Evolutionary conservation across 139 green algal genomes (phyloP).

Genomic region (Tetraselmis striata): DNA sequence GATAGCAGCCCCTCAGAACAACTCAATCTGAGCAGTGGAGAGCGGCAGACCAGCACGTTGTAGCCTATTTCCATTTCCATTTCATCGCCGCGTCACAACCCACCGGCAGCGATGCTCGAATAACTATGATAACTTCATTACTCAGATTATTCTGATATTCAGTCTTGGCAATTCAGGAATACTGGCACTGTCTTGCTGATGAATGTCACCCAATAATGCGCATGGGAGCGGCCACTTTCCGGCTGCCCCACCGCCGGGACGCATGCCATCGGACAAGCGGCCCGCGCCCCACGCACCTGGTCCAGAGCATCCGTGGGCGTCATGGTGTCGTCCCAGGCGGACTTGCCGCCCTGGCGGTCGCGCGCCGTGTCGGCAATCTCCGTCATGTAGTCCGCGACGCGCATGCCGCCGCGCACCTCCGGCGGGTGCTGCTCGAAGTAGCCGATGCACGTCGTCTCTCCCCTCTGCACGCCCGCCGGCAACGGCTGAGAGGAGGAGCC

Average conservation of each 20-base stretch:
- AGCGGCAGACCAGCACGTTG: too few species aligned
- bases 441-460: conserved; percentile 57
- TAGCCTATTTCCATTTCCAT: too few species aligned
- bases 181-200: too few species aligned
- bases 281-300: not conserved
- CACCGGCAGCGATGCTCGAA: too few species aligned
- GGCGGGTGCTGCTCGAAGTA: conserved; percentile 66
- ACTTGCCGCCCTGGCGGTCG: conserved; percentile 39
- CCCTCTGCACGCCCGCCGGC: conserved; percentile 29
- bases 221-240: too few species aligned
- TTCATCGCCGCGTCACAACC: too few species aligned
- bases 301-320: not conserved
- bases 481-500: not conserved
- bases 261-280: conserved; percentile 6
- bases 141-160: too few species aligned
- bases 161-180: too few species aligned
- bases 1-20: too few species aligned
- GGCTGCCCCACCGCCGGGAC: conserved; percentile 31
- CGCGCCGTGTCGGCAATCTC: conserved; percentile 11
- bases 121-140: too few species aligned
- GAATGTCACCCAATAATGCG: too few species aligned
- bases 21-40: too few species aligned
- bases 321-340: conserved; percentile 1
- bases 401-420: conserved; percentile 38
- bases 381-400: conserved; percentile 52